Evolutionary conservation across 176 grass and related monocot genomes (phyloP).

Genomic region (Oryza longistaminata): DNA sequence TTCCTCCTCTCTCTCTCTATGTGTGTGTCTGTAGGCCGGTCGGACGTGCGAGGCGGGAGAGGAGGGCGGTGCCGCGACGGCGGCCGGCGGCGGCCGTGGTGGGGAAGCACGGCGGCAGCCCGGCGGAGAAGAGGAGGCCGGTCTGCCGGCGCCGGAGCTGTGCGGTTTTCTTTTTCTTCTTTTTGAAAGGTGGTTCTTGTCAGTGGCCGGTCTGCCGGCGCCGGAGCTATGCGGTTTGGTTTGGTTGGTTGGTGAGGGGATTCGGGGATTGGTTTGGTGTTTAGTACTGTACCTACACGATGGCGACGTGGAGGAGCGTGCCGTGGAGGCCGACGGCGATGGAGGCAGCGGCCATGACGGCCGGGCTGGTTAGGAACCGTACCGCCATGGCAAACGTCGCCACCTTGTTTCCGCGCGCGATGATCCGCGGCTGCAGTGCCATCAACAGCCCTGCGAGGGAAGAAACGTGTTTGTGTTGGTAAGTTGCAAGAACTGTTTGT

Average conservation of each 20-base stretch:
- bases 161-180: neutral
- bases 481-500: neutral
- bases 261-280: neutral
- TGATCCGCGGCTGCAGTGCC: constrained; percentile 97
- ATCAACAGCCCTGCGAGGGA: constrained; percentile 76
- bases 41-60: no score
- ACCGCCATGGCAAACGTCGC: constrained; percentile 88
- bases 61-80: no score
- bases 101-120: no score
- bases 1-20: no score
- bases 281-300: constrained; percentile 67
- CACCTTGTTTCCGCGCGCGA: constrained; percentile 87
- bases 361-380: constrained; percentile 82
- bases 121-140: no score
- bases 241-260: neutral
- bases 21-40: no score
- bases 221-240: no score
- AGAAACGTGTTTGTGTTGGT: neutral
- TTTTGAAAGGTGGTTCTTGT: constrained; percentile 45
- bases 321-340: constrained; percentile 91
- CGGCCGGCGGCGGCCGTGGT: no score
- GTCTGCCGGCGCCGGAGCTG: no score
- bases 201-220: constrained; percentile 7
- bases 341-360: constrained; percentile 87
- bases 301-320: constrained; percentile 84